phyloP scores from a whole-genome alignment of 345 rosid species.

The Stellera chamaejasme region DNA sequence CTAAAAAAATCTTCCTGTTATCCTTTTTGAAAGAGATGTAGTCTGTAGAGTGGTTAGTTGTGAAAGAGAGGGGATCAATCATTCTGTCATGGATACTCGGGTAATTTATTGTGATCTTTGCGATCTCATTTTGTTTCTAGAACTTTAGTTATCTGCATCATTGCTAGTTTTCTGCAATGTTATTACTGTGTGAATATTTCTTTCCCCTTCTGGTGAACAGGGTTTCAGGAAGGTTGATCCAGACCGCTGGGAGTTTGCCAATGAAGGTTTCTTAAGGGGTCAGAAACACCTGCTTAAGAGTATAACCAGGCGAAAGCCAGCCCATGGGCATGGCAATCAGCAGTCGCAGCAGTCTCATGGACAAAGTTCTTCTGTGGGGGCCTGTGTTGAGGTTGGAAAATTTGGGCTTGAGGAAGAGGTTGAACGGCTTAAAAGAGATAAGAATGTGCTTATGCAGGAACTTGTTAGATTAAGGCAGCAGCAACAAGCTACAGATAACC shows the following conservation, averaged over 20 bases:
- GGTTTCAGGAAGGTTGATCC: conserved; percentile 98
- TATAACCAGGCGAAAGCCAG: conserved; percentile 84
- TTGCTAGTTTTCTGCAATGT: neutral
- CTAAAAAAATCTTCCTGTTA: too few species aligned
- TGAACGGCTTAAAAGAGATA: conserved; percentile 96
- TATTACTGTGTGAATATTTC: neutral
- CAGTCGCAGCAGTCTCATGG: conserved; percentile 58
- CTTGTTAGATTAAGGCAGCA: conserved; percentile 91
- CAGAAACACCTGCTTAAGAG: conserved; percentile 76
- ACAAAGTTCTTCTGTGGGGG: conserved; percentile 65
- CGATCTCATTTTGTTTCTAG: too few species aligned
- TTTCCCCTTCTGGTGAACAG: conserved; percentile 30
- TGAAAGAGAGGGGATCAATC: too few species aligned
- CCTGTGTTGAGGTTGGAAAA: conserved; percentile 98
- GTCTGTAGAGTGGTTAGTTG: too few species aligned
- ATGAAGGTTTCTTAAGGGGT: conserved; percentile 90
- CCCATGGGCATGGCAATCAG: conserved; percentile 55
- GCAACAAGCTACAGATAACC: conserved; percentile 85
- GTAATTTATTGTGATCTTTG: too few species aligned
- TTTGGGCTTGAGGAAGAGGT: conserved; percentile 98
- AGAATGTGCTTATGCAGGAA: conserved; percentile 98
- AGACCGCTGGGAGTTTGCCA: conserved; percentile 96
- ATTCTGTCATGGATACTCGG: too few species aligned
- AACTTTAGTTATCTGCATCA: neutral
- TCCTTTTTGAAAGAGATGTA: too few species aligned